Conservation (phyloP, 2,329 filamentous ascomycete species). For the Paracamarosporium sp. region DNA sequence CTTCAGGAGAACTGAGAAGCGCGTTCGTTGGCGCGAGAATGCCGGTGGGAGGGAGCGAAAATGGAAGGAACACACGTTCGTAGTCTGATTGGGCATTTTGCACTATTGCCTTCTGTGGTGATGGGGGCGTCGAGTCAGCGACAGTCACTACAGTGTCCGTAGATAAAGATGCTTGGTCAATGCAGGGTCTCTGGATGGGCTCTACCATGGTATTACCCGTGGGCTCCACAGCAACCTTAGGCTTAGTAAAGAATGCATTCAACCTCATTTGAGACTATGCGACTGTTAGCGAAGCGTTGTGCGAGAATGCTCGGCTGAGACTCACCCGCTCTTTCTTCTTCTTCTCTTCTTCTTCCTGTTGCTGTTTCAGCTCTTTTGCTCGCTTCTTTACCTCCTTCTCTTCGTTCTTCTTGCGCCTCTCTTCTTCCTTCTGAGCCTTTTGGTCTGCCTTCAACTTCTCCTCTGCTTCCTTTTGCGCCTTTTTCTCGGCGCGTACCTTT, state of each 20-base stretch:
- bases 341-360: constrained; percentile 48
- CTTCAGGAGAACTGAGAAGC: constrained; percentile 36
- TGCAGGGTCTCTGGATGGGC: constrained; percentile 37
- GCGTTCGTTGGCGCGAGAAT: constrained; percentile 66
- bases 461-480: constrained; percentile 41
- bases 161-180: constrained; percentile 35
- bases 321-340: constrained; percentile 49
- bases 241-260: constrained; percentile 54
- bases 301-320: constrained; percentile 17
- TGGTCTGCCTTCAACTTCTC: constrained; percentile 45
- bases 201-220: constrained; percentile 37
- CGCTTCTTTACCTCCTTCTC: constrained; percentile 47
- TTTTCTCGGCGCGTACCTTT: constrained; percentile 42
- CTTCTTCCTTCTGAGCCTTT: constrained; percentile 50
- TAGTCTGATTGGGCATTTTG: constrained; percentile 50
- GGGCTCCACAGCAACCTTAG: constrained; percentile 42
- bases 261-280: constrained; percentile 49
- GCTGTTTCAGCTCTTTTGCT: constrained; percentile 53
- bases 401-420: constrained; percentile 53
- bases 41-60: constrained; percentile 78
- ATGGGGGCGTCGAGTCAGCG: constrained; percentile 38
- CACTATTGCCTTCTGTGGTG: constrained; percentile 39
- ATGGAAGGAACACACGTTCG: constrained; percentile 76
- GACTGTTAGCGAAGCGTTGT: constrained; percentile 22
- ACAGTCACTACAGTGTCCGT: constrained; percentile 21